Conservation (phyloP, 768 basidiomycete genomes). For the Galerina sulciceps region DNA sequence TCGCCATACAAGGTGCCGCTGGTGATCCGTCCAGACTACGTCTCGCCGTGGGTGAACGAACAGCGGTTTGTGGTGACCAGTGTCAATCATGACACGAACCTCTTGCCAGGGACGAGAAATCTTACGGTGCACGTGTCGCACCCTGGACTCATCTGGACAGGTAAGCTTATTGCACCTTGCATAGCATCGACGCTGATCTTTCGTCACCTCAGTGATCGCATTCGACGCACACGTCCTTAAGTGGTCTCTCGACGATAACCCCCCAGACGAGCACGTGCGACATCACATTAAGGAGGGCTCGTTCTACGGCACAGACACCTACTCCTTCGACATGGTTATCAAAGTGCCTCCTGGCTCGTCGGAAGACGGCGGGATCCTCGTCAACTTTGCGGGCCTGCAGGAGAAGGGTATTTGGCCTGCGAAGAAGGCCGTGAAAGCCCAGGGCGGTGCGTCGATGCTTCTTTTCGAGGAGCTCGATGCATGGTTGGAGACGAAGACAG, state of each 20-base stretch:
- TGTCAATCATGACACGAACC: constrained; percentile 58
- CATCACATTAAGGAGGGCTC: constrained; percentile 95
- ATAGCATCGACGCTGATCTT: background rate
- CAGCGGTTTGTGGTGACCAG: constrained; percentile 58
- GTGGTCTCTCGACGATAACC: constrained; percentile 83
- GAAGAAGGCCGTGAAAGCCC: constrained; percentile 54
- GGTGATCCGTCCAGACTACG: constrained; percentile 49
- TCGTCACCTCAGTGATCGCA: constrained; percentile 62
- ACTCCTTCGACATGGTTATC: constrained; percentile 74
- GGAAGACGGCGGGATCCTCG: constrained; percentile 38
- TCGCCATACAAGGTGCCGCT: constrained; percentile 82
- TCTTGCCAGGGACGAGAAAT: constrained; percentile 63
- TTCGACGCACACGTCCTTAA: constrained; percentile 89
- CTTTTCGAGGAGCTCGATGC: constrained; percentile 76
- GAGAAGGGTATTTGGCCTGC: constrained; percentile 88
- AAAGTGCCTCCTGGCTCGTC: constrained; percentile 44
- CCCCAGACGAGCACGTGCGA: constrained; percentile 73
- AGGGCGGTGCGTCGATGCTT: constrained; percentile 63
- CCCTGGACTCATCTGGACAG: constrained; percentile 87
- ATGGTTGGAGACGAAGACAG: constrained; percentile 71
- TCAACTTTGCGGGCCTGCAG: constrained; percentile 85
- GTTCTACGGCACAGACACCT: constrained; percentile 77
- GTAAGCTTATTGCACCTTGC: constrained; percentile 34
- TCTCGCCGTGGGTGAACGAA: constrained; percentile 49
- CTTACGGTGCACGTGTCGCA: constrained; percentile 74